Base-by-base conservation (phyloP, 2,329 filamentous ascomycete genomes). In the Helotiales sp. region DNA sequence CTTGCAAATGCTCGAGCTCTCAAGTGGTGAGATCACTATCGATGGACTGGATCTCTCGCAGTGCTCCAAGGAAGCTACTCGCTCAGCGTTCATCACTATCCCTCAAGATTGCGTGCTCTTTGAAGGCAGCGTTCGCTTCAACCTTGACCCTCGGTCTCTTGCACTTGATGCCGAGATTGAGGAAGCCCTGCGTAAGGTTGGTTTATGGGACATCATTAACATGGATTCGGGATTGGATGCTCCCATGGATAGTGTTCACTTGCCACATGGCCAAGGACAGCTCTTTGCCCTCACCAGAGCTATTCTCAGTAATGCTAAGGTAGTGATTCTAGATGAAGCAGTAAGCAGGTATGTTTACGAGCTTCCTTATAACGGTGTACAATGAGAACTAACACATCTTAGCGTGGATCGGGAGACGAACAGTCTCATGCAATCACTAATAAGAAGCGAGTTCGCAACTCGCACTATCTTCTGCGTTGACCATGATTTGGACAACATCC, bases 121-220 rank as follows among this genome's bases (percentile, higher is more conserved):
- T 54, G 75, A 77, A 52, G 80, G 80, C 7, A 68, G 54, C 6
- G 37, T 74, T 11, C 79, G 72, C 1, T 34, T 69, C 3, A 75
- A 73, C 47, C 49, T 70, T 3, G 84, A 86, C 68, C 83, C 84
- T 2, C 50, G 28, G 11, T 50, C 26, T 2, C 28, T 24, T 30
- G 28, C 49, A 15, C 30, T 50, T 22, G 71, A 70, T 47, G 91
- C 93, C 67, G 86, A 97, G 71, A 91, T 98, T 54, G 97, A 96
- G 77, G 87, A 86, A 2, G 91, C 92, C 0, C 86, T 98, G 1
- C 89, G 91, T 66, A 89, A 93, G 22, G 95, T 97, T 15, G 93
- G 59, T n/a, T 64, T 72, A 30, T 72, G 70, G 69, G n/a, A 80
- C 86, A 49, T 58, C 13, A 30, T 72, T n/a, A 57, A 43, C 2